A percentile compares a stretch with the other conserved stretches of the same genome.
These are phyloP conservation scores for Kluyveromyces sp. DNA, from an alignment of 1,139 yeast species.

Conservation along the genomic window DNA sequence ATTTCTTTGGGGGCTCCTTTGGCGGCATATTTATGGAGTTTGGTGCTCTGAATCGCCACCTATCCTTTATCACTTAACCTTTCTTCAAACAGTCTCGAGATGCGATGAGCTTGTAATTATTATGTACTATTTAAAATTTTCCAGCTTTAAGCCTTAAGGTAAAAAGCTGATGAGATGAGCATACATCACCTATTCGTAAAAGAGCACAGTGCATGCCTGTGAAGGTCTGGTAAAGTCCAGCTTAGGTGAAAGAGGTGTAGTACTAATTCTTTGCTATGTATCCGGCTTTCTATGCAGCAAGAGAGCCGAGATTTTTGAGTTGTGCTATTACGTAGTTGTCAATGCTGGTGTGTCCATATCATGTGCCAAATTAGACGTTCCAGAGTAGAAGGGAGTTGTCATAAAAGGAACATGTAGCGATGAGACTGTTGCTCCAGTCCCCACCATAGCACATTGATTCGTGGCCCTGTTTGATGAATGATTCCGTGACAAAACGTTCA, in stretches of 20 bases:
- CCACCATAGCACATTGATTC: constrained; percentile 95
- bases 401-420: constrained; percentile 85
- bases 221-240: no score
- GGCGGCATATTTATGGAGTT: constrained; percentile 37
- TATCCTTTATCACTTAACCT: no score
- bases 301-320: no score
- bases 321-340: no score
- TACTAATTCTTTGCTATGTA: no score
- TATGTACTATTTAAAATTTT: constrained; percentile 5
- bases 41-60: no score
- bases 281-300: no score
- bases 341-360: background rate
- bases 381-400: constrained; percentile 76
- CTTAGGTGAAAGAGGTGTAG: no score
- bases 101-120: constrained; percentile 2
- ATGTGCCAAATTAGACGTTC: constrained; percentile 33
- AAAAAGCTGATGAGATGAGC: background rate
- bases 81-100: no score
- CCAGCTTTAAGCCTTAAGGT: background rate
- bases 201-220: no score
- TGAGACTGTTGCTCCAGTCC: constrained; percentile 59
- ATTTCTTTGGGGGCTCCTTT: constrained; percentile 42
- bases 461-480: constrained; percentile 61
- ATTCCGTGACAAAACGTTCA: constrained; percentile 34
- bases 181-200: no score